Evolutionary conservation across 2,329 filamentous ascomycete species (phyloP).

Genomic region (Chaetomiaceae sp.): DNA sequence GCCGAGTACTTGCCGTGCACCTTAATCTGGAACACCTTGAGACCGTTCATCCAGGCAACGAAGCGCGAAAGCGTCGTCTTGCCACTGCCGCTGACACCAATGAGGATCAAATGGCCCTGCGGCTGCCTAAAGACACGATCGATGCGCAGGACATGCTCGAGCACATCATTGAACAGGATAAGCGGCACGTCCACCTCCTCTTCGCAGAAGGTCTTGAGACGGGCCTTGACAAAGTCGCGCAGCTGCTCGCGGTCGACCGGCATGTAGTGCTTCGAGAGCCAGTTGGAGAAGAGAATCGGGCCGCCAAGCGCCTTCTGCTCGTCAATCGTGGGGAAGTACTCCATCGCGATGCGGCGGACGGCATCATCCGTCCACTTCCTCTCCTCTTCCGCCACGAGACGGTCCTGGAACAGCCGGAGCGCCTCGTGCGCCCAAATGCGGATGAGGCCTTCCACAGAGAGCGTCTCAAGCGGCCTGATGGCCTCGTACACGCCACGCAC

Average conservation of each 20-base stretch:
- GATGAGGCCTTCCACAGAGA: constrained; percentile 86
- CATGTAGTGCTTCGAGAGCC: constrained; percentile 97
- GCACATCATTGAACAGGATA: constrained; percentile 97
- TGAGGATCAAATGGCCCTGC: constrained; percentile 95
- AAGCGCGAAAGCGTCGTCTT: constrained; percentile 98
- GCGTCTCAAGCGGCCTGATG: constrained; percentile 81
- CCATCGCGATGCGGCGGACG: constrained; percentile 78
- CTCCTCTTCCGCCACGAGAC: constrained; percentile 90
- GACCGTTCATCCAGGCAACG: constrained; percentile 99
- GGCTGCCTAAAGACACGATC: constrained; percentile 98
- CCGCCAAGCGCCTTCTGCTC: constrained; percentile 83
- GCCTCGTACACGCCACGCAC: constrained; percentile 96
- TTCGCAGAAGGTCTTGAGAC: constrained; percentile 96
- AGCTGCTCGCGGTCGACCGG: constrained; percentile 93
- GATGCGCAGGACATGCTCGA: constrained; percentile 96
- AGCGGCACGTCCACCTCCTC: constrained; percentile 98
- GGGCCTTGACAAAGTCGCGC: constrained; percentile 94
- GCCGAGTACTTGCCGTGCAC: constrained; percentile 97
- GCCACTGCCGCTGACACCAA: constrained; percentile 96
- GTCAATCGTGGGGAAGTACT: constrained; percentile 94
- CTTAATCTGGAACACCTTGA: constrained; percentile 99
- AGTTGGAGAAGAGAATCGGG: constrained; percentile 97
- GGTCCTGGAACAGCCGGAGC: constrained; percentile 91
- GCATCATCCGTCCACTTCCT: constrained; percentile 91
- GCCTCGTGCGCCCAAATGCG: constrained; percentile 99